These are phyloP conservation scores for Chloropicon primus DNA, from an alignment of 139 green algal genomes.

Conservation along the genomic window DNA sequence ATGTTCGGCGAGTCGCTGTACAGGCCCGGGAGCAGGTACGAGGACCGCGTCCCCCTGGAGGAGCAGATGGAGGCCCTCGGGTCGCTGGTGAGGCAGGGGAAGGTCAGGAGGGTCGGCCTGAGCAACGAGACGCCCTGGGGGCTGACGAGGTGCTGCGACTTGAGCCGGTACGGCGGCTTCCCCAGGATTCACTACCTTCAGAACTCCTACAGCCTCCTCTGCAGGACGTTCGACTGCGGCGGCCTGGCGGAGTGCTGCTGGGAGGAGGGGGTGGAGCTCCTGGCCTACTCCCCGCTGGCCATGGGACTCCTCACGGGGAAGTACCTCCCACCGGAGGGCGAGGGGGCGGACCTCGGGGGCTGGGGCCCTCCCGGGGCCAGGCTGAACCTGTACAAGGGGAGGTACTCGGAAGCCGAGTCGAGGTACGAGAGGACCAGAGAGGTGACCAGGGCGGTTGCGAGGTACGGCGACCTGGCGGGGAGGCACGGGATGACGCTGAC, in stretches of 20 bases:
- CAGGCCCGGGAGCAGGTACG: not conserved
- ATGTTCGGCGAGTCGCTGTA: conserved; percentile 89
- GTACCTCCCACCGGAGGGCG: not conserved
- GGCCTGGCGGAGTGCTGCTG: conserved; percentile 62
- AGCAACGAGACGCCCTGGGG: conserved; percentile 85
- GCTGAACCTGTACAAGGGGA: conserved; percentile 59
- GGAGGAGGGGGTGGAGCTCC: conserved; percentile 43
- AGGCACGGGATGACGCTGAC: conserved; percentile 34
- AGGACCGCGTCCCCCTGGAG: conserved; percentile 30
- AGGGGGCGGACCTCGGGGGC: not conserved
- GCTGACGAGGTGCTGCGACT: conserved; percentile 27
- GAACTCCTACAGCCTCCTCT: conserved; percentile 52
- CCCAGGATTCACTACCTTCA: conserved; percentile 38
- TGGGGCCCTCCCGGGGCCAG: conserved; percentile 11
- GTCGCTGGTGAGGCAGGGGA: conserved; percentile 36
- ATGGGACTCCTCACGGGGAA: conserved; percentile 66
- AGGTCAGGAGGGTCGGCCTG: conserved; percentile 48
- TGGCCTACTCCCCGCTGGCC: conserved; percentile 80
- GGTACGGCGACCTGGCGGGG: conserved; percentile 44
- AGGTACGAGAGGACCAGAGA: conserved; percentile 30
- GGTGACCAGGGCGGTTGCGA: conserved; percentile 33
- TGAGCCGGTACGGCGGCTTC: conserved; percentile 3
- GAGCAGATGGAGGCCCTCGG: conserved; percentile 62
- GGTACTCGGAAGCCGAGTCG: conserved; percentile 66
- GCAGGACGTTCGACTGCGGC: conserved; percentile 55